These are phyloP conservation scores for Alternaria sp. DNA, from an alignment of 2,329 filamentous ascomycete species.

Conservation along the genomic window DNA sequence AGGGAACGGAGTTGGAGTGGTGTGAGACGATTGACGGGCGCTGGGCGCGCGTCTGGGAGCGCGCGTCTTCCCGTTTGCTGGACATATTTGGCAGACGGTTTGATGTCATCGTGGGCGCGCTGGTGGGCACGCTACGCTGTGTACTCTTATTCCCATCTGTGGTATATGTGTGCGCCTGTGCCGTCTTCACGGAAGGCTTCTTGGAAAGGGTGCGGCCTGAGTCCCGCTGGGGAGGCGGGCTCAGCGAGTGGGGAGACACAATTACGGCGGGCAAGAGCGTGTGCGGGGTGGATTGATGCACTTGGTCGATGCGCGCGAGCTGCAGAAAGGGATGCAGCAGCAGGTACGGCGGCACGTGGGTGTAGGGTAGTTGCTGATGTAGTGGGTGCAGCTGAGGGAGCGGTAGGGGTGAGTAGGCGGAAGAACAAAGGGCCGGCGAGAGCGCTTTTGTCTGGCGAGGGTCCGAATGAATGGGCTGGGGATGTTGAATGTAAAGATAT, in stretches of 20 bases:
- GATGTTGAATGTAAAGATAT: slow-evolving; percentile 39
- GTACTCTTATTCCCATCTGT: slow-evolving; percentile 51
- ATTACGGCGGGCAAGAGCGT: slow-evolving; percentile 47
- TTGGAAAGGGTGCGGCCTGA: slow-evolving; percentile 40
- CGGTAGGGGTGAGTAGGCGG: slow-evolving; percentile 20
- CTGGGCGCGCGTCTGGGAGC: slow-evolving; percentile 39
- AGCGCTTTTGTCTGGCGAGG: slow-evolving; percentile 23
- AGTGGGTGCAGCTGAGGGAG: slow-evolving; percentile 14
- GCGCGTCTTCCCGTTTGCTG: slow-evolving; percentile 41
- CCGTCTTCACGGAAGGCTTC: slow-evolving; percentile 41
- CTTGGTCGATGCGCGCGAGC: slow-evolving; percentile 42
- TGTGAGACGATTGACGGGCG: slow-evolving; percentile 64
- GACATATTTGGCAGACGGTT: slow-evolving; percentile 41
- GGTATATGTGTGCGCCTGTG: slow-evolving; percentile 41
- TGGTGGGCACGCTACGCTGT: slow-evolving; percentile 44
- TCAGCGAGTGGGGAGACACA: slow-evolving; percentile 51
- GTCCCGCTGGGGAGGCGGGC: slow-evolving; percentile 48
- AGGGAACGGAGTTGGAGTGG: slow-evolving; percentile 89
- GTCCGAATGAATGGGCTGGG: slow-evolving; percentile 28
- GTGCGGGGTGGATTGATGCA: slow-evolving; percentile 32
- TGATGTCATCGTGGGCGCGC: slow-evolving; percentile 52
- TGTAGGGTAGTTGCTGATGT: slow-evolving; percentile 20
- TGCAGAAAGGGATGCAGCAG: slow-evolving; percentile 43
- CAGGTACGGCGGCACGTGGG: slow-evolving; percentile 31
- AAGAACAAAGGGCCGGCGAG: slow-evolving; percentile 22